phyloP scores from a whole-genome alignment of 805 yeast genomes.

The Wickerhamomyces pijperi region DNA sequence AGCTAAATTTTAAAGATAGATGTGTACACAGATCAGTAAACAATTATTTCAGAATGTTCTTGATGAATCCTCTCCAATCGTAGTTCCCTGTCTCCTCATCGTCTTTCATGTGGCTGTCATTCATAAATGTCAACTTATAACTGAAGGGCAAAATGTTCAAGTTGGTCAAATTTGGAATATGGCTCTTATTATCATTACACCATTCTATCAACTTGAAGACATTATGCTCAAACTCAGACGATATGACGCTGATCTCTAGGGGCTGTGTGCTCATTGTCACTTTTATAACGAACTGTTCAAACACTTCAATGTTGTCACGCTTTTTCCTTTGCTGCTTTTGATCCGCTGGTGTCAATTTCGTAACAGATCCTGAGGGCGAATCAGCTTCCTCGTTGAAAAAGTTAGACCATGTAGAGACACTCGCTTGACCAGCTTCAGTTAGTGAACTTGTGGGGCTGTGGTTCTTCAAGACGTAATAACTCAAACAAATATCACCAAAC shows the following conservation, averaged over 20 bases:
- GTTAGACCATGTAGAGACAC: slow-evolving; percentile 47
- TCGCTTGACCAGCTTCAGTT: slow-evolving; percentile 5
- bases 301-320: slow-evolving; percentile 2
- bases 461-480: slow-evolving; percentile 27
- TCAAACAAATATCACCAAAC: slow-evolving; percentile 8
- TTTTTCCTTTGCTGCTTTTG: slow-evolving; percentile 1
- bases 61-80: slow-evolving; percentile 25
- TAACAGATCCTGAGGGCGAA: slow-evolving; percentile 1
- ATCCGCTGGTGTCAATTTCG: slow-evolving; percentile 1
- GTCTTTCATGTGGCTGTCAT: too few species aligned
- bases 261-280: slow-evolving; percentile 11
- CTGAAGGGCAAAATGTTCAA: slow-evolving; percentile 60
- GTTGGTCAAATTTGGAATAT: slow-evolving; percentile 66
- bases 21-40: too few species aligned
- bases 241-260: not conserved
- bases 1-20: too few species aligned
- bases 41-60: slow-evolving; percentile 26
- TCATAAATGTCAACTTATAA: slow-evolving; percentile 25
- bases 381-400: slow-evolving; percentile 26
- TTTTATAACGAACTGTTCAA: slow-evolving; percentile 16
- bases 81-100: slow-evolving; percentile 12
- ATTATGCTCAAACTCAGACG: slow-evolving; percentile 23
- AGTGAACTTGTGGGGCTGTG: slow-evolving; percentile 2
- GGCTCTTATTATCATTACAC: slow-evolving; percentile 48
- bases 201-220: slow-evolving; percentile 36